Evolutionary conservation across 164 flowering plant species (phyloP), one percentile per base, ranked within the genome.

Genomic region (Platanus orientalis): DNA sequence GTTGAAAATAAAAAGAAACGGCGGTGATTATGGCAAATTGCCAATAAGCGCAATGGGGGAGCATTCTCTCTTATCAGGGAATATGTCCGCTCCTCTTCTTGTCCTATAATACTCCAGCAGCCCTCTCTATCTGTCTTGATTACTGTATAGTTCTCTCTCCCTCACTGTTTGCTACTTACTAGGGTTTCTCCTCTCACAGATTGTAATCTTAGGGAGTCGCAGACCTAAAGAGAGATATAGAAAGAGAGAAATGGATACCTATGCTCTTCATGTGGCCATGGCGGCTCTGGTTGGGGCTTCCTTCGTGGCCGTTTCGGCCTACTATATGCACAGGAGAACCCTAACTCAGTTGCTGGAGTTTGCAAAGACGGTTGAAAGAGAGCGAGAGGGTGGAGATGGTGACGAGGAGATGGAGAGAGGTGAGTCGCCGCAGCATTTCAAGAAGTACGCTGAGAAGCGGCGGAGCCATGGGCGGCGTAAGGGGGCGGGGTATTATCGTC

Each of bases 231-330:
- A 42, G 47, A 42, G 13, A 42, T 10, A 42, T 14, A 26, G 44
- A 32, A 5, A 7, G 17, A 14, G 19, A 54, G 59, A 16, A 23
- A 90, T 90, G 97, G 98, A 92, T 20, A 10, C 79, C 2, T 83
- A 88, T 44, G 55, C 92, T 32, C n/a, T 88, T 7, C 94, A 90
- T 66, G 73, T 93, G 32, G 98, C 97, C 55, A 72, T 93, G 88
- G 98, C 98, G 73, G 97, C 97, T 16, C 77, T 93, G 16, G 78
- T 87, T 2, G 97, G 97, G 36, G 98, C 96, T 13, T 90, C 97
- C 0, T 62, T 90, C 26, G 94, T 93, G 39, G 97, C 97, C 0
- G 90, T 93, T 0, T 90, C 97, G 7, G 97, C 92, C 0, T 93
- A 87, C 73, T 85, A 78, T 61, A 88, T 93, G 96, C 96, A 93